phyloP scores from a whole-genome alignment of 768 basidiomycete genomes.

The Pleurotus cornucopiae region DNA sequence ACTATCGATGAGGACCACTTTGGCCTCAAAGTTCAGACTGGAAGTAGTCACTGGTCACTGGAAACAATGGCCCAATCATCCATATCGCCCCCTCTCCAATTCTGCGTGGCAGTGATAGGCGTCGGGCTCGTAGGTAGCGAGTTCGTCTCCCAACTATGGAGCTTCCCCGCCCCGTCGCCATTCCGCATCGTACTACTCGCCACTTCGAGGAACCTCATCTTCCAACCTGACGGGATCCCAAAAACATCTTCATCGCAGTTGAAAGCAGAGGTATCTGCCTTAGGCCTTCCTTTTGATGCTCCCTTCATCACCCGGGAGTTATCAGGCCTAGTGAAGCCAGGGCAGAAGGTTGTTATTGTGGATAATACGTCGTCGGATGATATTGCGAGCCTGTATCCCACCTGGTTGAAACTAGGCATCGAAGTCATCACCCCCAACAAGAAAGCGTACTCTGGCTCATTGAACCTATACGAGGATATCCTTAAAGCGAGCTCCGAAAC shows the following conservation, averaged over 20 bases:
- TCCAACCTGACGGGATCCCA: slow-evolving; percentile 41
- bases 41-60: too few relatives aligned
- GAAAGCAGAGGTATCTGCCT: slow-evolving; percentile 33
- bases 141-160: slow-evolving; percentile 76
- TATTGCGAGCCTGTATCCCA: slow-evolving; percentile 79
- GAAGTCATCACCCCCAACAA: slow-evolving; percentile 96
- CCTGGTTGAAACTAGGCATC: slow-evolving; percentile 73
- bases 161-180: slow-evolving; percentile 51
- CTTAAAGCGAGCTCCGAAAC: slow-evolving; percentile 50
- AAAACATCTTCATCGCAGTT: slow-evolving; percentile 21
- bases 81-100: slow-evolving; percentile 14
- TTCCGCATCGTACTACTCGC: slow-evolving; percentile 68
- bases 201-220: slow-evolving; percentile 60
- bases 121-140: slow-evolving; percentile 91
- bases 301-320: slow-evolving; percentile 42
- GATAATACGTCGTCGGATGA: slow-evolving; percentile 90
- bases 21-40: too few relatives aligned
- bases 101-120: slow-evolving; percentile 79
- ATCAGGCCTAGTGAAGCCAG: slow-evolving; percentile 37
- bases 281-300: slow-evolving; percentile 45
- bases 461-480: slow-evolving; percentile 67
- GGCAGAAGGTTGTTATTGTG: slow-evolving; percentile 63
- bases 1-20: too few relatives aligned
- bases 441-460: slow-evolving; percentile 83
- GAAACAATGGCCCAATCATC: not conserved